A percentile compares a stretch with the other conserved stretches of the same genome.
These are phyloP conservation scores for Colletotrichum shisoi DNA, from an alignment of 2,329 filamentous ascomycete species.

Conservation along the genomic window DNA sequence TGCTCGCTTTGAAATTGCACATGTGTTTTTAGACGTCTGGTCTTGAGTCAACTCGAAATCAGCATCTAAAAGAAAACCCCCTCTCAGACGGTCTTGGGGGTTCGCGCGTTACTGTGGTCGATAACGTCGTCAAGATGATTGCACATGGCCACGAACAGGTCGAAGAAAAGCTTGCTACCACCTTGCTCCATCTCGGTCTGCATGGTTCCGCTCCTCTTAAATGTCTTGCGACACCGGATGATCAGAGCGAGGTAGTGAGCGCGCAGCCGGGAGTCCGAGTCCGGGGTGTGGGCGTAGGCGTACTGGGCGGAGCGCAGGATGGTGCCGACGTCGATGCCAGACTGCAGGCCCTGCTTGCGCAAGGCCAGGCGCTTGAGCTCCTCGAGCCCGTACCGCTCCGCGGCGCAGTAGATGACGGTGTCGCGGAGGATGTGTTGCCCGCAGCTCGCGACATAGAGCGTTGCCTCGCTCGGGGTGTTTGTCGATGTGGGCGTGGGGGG, in stretches of 20 bases:
- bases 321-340: slow-evolving; percentile 82
- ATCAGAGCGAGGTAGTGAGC: slow-evolving; percentile 93
- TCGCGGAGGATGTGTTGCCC: slow-evolving; percentile 84
- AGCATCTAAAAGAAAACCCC: slow-evolving; percentile 13
- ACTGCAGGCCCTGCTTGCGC: slow-evolving; percentile 88
- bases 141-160: slow-evolving; percentile 90
- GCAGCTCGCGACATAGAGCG: slow-evolving; percentile 77
- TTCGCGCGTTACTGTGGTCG: slow-evolving; percentile 76
- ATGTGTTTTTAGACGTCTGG: slow-evolving; percentile 26
- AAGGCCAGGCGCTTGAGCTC: slow-evolving; percentile 85
- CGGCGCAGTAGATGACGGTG: slow-evolving; percentile 89
- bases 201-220: slow-evolving; percentile 95
- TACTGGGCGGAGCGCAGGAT: slow-evolving; percentile 86
- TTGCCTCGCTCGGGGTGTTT: slow-evolving; percentile 76
- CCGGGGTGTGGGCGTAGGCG: slow-evolving; percentile 87
- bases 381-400: slow-evolving; percentile 81
- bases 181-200: slow-evolving; percentile 92
- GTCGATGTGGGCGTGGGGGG: slow-evolving; percentile 57
- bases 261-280: slow-evolving; percentile 87
- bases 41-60: slow-evolving; percentile 18
- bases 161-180: slow-evolving; percentile 85
- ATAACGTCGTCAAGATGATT: slow-evolving; percentile 89
- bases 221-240: slow-evolving; percentile 84
- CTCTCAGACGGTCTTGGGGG: slow-evolving; percentile 65
- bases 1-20: slow-evolving; percentile 36